Percentiles rank a stretch among this genome's conserved stretches.
phyloP scores from a whole-genome alignment of 805 yeast species.

The Ogataea haglerorum region DNA sequence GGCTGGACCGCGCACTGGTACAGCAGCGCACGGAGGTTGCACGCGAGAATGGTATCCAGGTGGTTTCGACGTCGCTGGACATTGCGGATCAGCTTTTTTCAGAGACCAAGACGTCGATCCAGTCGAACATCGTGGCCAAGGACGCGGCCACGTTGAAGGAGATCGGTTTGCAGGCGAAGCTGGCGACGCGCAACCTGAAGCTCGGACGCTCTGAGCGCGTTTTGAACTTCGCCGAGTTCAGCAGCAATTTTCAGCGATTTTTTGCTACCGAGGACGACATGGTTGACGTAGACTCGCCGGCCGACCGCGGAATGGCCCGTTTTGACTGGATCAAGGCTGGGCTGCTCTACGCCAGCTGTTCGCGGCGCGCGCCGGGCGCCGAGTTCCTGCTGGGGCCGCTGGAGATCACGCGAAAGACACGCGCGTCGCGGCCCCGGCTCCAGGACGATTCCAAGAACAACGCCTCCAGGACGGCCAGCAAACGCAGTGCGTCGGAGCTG shows the following conservation, averaged over 20 bases:
- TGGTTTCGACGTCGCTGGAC: constrained; percentile 43
- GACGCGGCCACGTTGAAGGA: constrained; percentile 64
- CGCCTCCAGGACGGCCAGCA: constrained; percentile 49
- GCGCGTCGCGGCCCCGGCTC: constrained; percentile 32
- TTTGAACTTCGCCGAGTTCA: constrained; percentile 46
- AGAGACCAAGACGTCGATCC: constrained; percentile 35
- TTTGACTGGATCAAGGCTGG: constrained; percentile 65
- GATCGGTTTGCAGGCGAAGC: constrained; percentile 59
- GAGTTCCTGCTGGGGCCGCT: constrained; percentile 74
- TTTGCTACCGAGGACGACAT: constrained; percentile 27
- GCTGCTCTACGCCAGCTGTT: constrained; percentile 42
- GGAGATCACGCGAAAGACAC: constrained; percentile 51
- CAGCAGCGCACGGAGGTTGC: constrained; percentile 48
- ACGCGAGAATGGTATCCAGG: constrained; percentile 53
- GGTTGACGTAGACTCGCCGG: constrained; percentile 20
- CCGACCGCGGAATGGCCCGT: constrained; percentile 23
- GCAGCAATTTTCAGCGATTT: constrained; percentile 37
- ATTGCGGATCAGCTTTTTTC: constrained; percentile 47
- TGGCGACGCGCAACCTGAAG: constrained; percentile 59
- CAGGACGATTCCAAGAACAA: constrained; percentile 42
- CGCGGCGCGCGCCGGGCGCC: constrained; percentile 45
- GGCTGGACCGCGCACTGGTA: constrained; percentile 21
- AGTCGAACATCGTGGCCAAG: constrained; percentile 46
- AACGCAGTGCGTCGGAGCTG: constrained; percentile 50
- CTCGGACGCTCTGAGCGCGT: constrained; percentile 54